Percentiles rank a stretch among this genome's conserved stretches.
These are phyloP conservation scores for Ascochyta pisi DNA, from an alignment of 2,329 filamentous ascomycete genomes.

Conservation along the genomic window DNA sequence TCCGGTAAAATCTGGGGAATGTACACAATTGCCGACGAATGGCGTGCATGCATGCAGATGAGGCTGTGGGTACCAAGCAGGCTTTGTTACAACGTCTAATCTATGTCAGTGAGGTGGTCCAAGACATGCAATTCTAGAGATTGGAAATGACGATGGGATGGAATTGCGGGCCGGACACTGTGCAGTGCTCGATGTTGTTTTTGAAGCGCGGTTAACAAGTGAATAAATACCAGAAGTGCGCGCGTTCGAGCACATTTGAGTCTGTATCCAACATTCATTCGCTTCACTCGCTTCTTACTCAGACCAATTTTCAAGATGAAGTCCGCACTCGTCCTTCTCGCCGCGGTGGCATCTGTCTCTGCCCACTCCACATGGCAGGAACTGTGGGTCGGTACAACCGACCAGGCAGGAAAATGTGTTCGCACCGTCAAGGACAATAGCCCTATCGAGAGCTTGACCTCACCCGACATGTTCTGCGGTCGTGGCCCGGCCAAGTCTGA, in stretches of 20 bases:
- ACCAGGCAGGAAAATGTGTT: slow-evolving; percentile 40
- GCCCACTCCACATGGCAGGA: slow-evolving; percentile 50
- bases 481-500: slow-evolving; percentile 34
- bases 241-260: slow-evolving; percentile 15
- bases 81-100: slow-evolving; percentile 26
- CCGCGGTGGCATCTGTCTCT: slow-evolving; percentile 43
- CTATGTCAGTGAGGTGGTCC: slow-evolving; percentile 28
- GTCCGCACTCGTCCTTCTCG: slow-evolving; percentile 40
- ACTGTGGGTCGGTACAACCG: slow-evolving; percentile 46
- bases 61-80: slow-evolving; percentile 24
- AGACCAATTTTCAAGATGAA: slow-evolving; percentile 36
- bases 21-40: slow-evolving; percentile 24
- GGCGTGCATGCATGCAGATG: slow-evolving; percentile 15
- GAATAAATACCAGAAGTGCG: slow-evolving; percentile 17
- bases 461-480: slow-evolving; percentile 47
- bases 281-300: slow-evolving; percentile 15
- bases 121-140: slow-evolving; percentile 11
- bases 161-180: slow-evolving; percentile 11
- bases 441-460: slow-evolving; percentile 39
- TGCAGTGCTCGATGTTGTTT: slow-evolving; percentile 5
- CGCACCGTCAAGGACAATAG: slow-evolving; percentile 47
- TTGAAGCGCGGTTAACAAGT: neutral
- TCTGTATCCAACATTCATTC: slow-evolving; percentile 14
- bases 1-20: slow-evolving; percentile 28
- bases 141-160: slow-evolving; percentile 13